Base-by-base conservation (phyloP, 2,329 filamentous ascomycete species). In the Colletotrichum falcatum region DNA sequence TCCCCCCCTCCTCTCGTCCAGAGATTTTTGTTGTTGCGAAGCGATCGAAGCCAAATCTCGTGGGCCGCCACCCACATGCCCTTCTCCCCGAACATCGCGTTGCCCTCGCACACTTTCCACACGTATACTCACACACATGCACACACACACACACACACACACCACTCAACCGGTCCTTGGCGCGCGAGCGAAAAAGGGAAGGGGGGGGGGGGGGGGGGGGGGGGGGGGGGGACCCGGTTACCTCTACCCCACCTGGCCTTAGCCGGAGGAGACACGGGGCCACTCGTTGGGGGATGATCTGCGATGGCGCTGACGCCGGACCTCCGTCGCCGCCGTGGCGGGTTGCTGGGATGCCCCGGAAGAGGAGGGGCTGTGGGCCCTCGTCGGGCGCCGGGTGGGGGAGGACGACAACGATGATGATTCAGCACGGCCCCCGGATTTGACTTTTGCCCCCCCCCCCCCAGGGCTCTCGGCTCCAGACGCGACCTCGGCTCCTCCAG, bases 241-340 rank as follows among this genome's bases (percentile, higher is more conserved):
- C n/a, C n/a, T n/a, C 42, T 26, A 66, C 18, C 51, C 58, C 46
- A 63, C 64, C 9, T 30, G 59, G 11, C 58, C 64, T 30, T 59
- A 71, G 30, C 44, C 35, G n/a, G 58, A 16, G 53, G 58, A 71
- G 56, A 46, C 51, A 5, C 58, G 64, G 44, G 64, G 58, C 51
- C 67, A 70, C 42, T 58, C 67, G 9, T 23, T 49, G 23, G 46
- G 16, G 3, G 66, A 59, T 12, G 51, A 51, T 20, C 28, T 49
- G 59, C 44, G 44, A 61, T 37, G 46, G 16, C 30, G 20, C 30
- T 67, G 42, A 23, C 23, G 30, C n/a, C 64, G 28, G 42, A 39
- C 42, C 11, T 49, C 48, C 39, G 64, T 42, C 16, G 55, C 23
- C 35, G 63, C 33, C n/a, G 61, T 12, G 33, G 59, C 46, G 49